These are phyloP conservation scores for Malus fusca DNA, from an alignment of 306 rosid species.

Conservation along the genomic window DNA sequence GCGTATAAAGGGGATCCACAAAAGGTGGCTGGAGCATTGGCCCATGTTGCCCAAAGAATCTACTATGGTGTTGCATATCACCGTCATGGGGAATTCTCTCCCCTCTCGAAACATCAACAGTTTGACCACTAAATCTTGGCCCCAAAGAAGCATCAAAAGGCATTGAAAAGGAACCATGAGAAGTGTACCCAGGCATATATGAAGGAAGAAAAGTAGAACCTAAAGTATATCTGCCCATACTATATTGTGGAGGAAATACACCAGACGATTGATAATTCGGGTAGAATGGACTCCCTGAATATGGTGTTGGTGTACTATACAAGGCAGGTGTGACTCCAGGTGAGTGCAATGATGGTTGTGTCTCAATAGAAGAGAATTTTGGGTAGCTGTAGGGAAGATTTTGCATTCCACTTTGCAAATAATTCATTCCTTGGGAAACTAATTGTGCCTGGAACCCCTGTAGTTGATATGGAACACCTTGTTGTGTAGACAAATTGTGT, in stretches of 20 bases:
- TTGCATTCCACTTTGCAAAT: slow-evolving; percentile 32
- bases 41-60: slow-evolving; percentile 44
- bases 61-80: slow-evolving; percentile 35
- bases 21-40: slow-evolving; percentile 40
- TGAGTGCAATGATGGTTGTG: slow-evolving; percentile 39
- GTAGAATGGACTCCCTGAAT: slow-evolving; percentile 39
- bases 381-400: slow-evolving; percentile 28
- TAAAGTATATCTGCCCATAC: slow-evolving; percentile 40
- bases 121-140: slow-evolving; percentile 31
- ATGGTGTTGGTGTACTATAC: slow-evolving; percentile 42
- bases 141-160: slow-evolving; percentile 38
- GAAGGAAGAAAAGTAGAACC: slow-evolving; percentile 32
- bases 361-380: slow-evolving; percentile 37
- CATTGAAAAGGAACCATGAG: slow-evolving; percentile 37
- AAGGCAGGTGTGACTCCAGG: slow-evolving; percentile 36
- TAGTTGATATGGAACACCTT: slow-evolving; percentile 25
- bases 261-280: slow-evolving; percentile 36
- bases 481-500: slow-evolving; percentile 23
- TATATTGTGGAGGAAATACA: slow-evolving; percentile 32
- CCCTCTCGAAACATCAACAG: slow-evolving; percentile 29
- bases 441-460: slow-evolving; percentile 27
- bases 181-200: slow-evolving; percentile 40
- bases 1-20: slow-evolving; percentile 38
- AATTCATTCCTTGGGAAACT: slow-evolving; percentile 35
- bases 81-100: slow-evolving; percentile 30